Evolutionary conservation across 495 filamentous ascomycete genomes (phyloP), one percentile per base, ranked within the genome.

Genomic region (Hyaloscypha variabilis): DNA sequence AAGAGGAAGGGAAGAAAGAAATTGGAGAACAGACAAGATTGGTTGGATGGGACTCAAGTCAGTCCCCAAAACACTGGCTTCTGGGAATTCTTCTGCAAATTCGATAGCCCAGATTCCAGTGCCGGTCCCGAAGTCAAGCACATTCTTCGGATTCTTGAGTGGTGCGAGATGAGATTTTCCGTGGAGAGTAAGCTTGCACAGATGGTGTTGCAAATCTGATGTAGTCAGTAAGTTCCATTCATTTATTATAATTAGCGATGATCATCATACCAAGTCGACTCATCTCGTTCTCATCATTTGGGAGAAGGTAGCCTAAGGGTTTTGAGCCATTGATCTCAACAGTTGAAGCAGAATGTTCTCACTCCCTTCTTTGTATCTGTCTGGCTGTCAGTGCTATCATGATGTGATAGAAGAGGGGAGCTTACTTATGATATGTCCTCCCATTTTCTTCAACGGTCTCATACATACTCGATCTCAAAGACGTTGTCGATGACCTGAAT

Each of bases 21-120:
- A 3, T 42, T 28, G 31, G 28, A 26, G 46, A 24, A 19, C 6
- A 39, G 34, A 74, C 71, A 67, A 73, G 49, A 17, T 57, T 64
- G 74, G 73, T 62, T 75, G 70, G 30, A 70, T 71, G 6, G 70
- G 67, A 25, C 65, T 67, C 23, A 77, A 52, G 60, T 86, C 84
- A 6, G 80, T 79, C 19, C 85, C 86, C 25, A 82, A 77, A 21
- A 78, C 68, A 28, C 72, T 52, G n/a, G 75, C 57, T n/a, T 29
- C 23, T 2, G 63, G 63, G 28, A 60, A 53, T 26, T 60, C 21
- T 13, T 51, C 21, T 70, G 46, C 62, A 60, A 76, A 74, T 60
- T 84, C 83, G 21, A 85, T 81, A 53, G 82, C 85, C 85, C 82
- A 88, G 64, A 82, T 80, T 25, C 82, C 83, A n/a, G n/a, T n/a